Conservation (phyloP, 805 yeast genomes). For the Wickerhamiella domercqiae region DNA sequence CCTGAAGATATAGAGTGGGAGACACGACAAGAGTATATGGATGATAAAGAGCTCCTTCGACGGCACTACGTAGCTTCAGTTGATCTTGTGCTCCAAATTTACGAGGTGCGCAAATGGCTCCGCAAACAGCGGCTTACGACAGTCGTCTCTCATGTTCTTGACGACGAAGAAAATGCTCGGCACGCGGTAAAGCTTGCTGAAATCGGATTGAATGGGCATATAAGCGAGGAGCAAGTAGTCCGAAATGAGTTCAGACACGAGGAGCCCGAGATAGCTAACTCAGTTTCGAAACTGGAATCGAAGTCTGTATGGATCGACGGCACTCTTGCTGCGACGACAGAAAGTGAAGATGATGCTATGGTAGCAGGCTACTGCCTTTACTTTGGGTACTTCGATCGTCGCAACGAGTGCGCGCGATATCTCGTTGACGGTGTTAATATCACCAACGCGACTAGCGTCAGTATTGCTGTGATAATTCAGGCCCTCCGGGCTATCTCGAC, state of each 20-base stretch:
- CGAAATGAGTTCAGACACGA: background rate
- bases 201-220: background rate
- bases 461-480: slow-evolving; percentile 8
- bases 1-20: no score
- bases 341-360: background rate
- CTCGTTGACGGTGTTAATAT: slow-evolving; percentile 7
- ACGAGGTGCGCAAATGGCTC: slow-evolving; percentile 4
- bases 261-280: background rate
- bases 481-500: slow-evolving; percentile 5
- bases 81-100: slow-evolving; percentile 8
- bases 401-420: slow-evolving; percentile 9
- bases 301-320: slow-evolving; percentile 9
- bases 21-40: no score
- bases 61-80: slow-evolving; percentile 9
- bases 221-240: background rate
- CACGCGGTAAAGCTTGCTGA: slow-evolving; percentile 2
- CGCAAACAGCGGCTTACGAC: background rate
- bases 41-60: no score
- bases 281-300: background rate
- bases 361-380: slow-evolving; percentile 10
- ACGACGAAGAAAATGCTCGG: slow-evolving; percentile 1
- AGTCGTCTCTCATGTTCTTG: background rate
- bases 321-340: slow-evolving; percentile 4
- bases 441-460: slow-evolving; percentile 10
- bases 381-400: slow-evolving; percentile 8